Evolutionary conservation across 2,329 filamentous ascomycete genomes (phyloP), one percentile per base, ranked within the genome.

Genomic region (Penicillium sclerotigenum): DNA sequence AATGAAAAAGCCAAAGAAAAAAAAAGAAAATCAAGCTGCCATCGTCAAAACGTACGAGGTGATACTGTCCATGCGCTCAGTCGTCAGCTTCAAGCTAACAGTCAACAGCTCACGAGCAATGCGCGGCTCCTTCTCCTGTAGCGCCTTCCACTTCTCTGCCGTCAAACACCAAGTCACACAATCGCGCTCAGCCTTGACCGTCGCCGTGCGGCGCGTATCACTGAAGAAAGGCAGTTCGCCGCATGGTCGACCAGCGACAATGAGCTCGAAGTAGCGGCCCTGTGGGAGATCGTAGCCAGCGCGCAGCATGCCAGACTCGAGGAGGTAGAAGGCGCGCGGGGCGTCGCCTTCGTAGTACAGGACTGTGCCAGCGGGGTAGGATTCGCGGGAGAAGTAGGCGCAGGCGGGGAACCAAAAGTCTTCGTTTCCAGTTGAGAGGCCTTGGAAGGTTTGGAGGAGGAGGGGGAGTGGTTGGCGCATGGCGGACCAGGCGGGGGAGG

Each of bases 141-240:
- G 71, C 66, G 79, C 81, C 51, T 80, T 79, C 90, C 92, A 99
- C 50, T 81, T 81, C 43, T 86, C 83, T 13, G 79, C 77, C 56
- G 88, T 87, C 77, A 99, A 82, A 59, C 88, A 75, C 94, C 94
- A 99, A 6, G 88, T 85, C 0, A 94, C 85, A 59, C 87, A 89
- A 64, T 93, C 87, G 52, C 87, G 83, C 71, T 97, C 92, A 1
- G 90, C 90, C 41, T 87, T 81, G 11, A 95, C 91, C 0, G 89
- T 96, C 1, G 91, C 91, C 4, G 92, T 97, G 18, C 94, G 83
- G 50, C 84, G 81, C 1, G 93, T 97, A 68, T 95, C 90, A 3
- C 88, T 91, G 76, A 99, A 99, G 77, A 99, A 99, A 0, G 94
- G 94, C 51, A 99, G 75, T 76, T 99, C 94, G 34, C 94, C 94